phyloP scores from a whole-genome alignment of 257 asterid species.

The Apocynum venetum region DNA sequence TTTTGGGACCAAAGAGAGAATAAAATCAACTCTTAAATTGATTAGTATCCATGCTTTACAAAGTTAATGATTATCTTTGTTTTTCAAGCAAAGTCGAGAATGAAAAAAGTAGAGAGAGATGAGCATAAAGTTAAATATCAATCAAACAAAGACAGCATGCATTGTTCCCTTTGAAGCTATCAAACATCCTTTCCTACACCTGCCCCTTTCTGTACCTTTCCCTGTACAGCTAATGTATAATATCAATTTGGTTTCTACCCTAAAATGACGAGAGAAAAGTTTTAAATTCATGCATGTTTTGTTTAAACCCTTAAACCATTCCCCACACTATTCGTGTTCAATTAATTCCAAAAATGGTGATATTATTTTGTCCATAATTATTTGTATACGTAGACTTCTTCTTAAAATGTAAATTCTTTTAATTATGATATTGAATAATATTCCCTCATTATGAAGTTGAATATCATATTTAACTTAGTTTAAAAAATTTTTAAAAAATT shows the following conservation, averaged over 20 bases:
- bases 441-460: no score
- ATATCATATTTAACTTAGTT: no score
- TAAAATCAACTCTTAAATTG: slow-evolving; percentile 3
- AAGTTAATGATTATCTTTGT: slow-evolving; percentile 33
- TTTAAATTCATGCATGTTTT: no score
- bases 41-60: slow-evolving; percentile 14
- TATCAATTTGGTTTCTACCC: background rate
- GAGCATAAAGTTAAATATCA: slow-evolving; percentile 24
- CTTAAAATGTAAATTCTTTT: no score
- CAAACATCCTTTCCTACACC: slow-evolving; percentile 30
- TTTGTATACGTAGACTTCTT: no score
- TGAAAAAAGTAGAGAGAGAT: slow-evolving; percentile 4
- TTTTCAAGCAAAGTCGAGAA: slow-evolving; percentile 31
- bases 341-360: no score
- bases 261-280: no score
- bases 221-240: background rate
- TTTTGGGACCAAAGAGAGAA: background rate
- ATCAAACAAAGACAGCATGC: slow-evolving; percentile 38
- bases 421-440: no score
- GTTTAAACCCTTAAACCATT: no score
- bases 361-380: no score
- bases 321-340: no score
- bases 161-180: slow-evolving; percentile 35
- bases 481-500: no score
- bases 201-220: background rate